Percentiles rank a stretch among this genome's conserved stretches.
phyloP scores from a whole-genome alignment of 192 early-diverging fungal genomes.

The Backusella sp. region DNA sequence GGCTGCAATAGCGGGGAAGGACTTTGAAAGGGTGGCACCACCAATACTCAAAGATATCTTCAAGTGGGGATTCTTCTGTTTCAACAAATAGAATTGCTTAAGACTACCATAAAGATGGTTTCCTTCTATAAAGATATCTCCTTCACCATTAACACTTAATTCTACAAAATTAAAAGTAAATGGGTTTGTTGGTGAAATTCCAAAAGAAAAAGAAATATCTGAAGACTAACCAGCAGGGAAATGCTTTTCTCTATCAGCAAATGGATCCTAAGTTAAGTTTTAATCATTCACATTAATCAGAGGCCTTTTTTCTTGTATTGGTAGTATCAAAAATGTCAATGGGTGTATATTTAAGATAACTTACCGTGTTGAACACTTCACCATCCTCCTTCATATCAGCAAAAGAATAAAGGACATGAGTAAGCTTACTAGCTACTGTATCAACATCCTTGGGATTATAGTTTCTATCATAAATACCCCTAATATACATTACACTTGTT shows the following conservation, averaged over 20 bases:
- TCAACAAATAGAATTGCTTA: slow-evolving; percentile 64
- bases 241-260: slow-evolving; percentile 76
- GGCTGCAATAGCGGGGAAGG: slow-evolving; percentile 66
- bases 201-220: background rate
- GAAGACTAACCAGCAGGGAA: slow-evolving; percentile 26
- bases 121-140: slow-evolving; percentile 51
- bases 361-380: slow-evolving; percentile 48
- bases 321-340: background rate
- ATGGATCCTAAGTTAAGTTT: slow-evolving; percentile 49
- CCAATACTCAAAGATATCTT: slow-evolving; percentile 74
- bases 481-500: background rate
- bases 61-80: slow-evolving; percentile 63
- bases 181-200: background rate
- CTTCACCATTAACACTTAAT: slow-evolving; percentile 35
- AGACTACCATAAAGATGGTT: slow-evolving; percentile 58
- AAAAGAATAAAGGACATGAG: slow-evolving; percentile 82
- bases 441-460: slow-evolving; percentile 60
- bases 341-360: background rate
- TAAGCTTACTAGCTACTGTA: slow-evolving; percentile 55
- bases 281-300: background rate
- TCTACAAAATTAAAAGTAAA: background rate
- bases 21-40: slow-evolving; percentile 73
- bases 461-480: slow-evolving; percentile 73
- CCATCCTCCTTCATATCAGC: slow-evolving; percentile 67
- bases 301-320: background rate